phyloP scores from a whole-genome alignment of 2,329 filamentous ascomycete genomes.

The Diplodia mutila region DNA sequence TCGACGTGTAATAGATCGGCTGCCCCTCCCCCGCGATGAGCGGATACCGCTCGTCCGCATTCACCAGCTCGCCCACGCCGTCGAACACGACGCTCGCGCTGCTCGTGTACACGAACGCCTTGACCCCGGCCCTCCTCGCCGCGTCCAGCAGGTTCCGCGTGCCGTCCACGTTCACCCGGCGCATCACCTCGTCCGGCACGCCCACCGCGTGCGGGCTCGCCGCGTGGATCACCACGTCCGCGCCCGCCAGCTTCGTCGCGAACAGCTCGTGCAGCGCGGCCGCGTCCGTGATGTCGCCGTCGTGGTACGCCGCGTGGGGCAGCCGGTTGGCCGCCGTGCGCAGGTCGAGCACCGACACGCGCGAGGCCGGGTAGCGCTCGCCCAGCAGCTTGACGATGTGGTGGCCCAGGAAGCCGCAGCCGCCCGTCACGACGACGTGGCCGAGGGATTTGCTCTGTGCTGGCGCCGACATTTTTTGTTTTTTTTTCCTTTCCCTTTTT shows the following conservation, averaged over 20 bases:
- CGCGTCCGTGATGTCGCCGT: constrained; percentile 54
- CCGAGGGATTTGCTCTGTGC: constrained; percentile 41
- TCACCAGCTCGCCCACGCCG: constrained; percentile 49
- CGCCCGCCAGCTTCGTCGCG: constrained; percentile 41
- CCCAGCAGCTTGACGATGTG: constrained; percentile 55
- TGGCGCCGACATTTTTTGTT: background rate
- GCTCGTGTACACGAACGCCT: constrained; percentile 59
- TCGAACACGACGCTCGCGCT: constrained; percentile 55
- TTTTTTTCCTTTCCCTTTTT: background rate
- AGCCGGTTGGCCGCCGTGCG: constrained; percentile 47
- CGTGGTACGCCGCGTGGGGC: constrained; percentile 52
- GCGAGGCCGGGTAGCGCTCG: constrained; percentile 45
- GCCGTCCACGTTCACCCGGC: constrained; percentile 57
- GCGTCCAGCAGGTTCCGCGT: constrained; percentile 54
- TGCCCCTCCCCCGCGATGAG: constrained; percentile 51
- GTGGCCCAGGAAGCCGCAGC: constrained; percentile 56
- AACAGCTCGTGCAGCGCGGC: constrained; percentile 49
- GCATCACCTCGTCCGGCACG: constrained; percentile 46
- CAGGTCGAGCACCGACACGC: constrained; percentile 54
- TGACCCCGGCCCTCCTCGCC: constrained; percentile 53
- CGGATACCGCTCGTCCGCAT: constrained; percentile 55
- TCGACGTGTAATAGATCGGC: constrained; percentile 56
- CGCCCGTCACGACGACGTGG: constrained; percentile 54
- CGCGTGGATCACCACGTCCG: constrained; percentile 55
- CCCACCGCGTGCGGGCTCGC: constrained; percentile 39